Base-by-base conservation (phyloP, 768 basidiomycete species). In the Galerina sulciceps region DNA sequence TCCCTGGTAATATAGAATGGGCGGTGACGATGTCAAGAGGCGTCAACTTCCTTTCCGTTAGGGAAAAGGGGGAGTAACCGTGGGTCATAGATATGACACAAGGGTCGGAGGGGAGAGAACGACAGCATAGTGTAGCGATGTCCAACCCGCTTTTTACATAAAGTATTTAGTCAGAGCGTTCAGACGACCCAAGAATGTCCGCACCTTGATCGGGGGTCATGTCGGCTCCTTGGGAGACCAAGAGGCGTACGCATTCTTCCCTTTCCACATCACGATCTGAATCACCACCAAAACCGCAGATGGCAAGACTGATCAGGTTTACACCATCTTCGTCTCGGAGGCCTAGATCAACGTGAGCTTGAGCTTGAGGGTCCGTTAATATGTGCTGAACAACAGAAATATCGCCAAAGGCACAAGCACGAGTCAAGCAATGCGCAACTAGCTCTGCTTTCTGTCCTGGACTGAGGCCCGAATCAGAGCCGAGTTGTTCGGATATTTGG, bases 21-120 rank as follows among this genome's bases (percentile, higher is more conserved):
- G 90, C 93, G 14, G 91, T 90, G 40, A 97, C 86, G 59, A 99
- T 88, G 71, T 99, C 96, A 26, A 96, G 80, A 2, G 97, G 87
- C 3, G 90, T 95, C 40, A 98, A 75, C 26, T 91, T 89, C 38
- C 90, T 86, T 65, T 81, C 82, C 22, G 96, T 96, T 44, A 85
- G 70, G 5, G 87, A 83, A 60, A 92, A 87, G 0, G 92, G 87
- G 22, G 93, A 94, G 61, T 93, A 93, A 45, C 94, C 93, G 65
- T 94, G 91, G 10, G 93, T 96, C 76, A 99, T 20, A 99, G 80
- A 79, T 94, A 90, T 0, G 95, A 94, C 18, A 99, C 84, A 18
- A 99, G 78, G 2, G 95, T 95, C 2, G 96, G 92, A 34, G 96
- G 94, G 11, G 93, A 87, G 37, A 93, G 78, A 51, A 99, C 75